Evolutionary conservation across 1,284 basidiomycete species (phyloP).

Genomic region (Agaricales sp.): DNA sequence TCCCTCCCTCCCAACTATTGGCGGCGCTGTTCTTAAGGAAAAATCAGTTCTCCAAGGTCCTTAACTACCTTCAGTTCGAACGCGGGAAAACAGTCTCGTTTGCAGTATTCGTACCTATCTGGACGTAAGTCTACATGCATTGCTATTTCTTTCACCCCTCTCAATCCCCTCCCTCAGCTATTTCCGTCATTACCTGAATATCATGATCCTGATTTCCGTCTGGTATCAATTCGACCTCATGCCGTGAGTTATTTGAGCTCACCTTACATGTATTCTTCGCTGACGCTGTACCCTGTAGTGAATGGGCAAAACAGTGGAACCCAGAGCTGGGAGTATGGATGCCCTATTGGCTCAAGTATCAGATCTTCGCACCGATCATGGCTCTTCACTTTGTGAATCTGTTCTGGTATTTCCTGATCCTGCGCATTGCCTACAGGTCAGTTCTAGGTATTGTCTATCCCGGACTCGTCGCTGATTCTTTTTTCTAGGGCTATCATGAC

Average conservation of each 20-base stretch:
- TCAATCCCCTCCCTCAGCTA: slow-evolving; percentile 46
- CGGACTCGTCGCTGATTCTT: neutral
- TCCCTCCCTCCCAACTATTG: neutral
- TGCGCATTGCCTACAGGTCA: slow-evolving; percentile 53
- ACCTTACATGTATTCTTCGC: neutral
- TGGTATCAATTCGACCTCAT: slow-evolving; percentile 74
- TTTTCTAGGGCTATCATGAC: slow-evolving; percentile 27
- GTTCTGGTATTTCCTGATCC: slow-evolving; percentile 85
- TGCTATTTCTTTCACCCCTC: slow-evolving; percentile 2
- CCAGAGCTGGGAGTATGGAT: slow-evolving; percentile 65
- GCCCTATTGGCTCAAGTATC: slow-evolving; percentile 71
- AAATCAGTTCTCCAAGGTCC: slow-evolving; percentile 66
- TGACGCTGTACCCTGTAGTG: slow-evolving; percentile 25
- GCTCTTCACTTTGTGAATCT: slow-evolving; percentile 78
- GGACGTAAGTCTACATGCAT: slow-evolving; percentile 56
- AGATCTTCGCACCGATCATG: slow-evolving; percentile 69
- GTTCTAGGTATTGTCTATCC: slow-evolving; percentile 9
- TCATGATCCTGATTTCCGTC: slow-evolving; percentile 82
- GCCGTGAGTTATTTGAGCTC: slow-evolving; percentile 45
- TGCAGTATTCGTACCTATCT: slow-evolving; percentile 59
- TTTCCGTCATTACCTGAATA: slow-evolving; percentile 91
- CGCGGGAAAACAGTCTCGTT: slow-evolving; percentile 59
- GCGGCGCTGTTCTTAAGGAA: slow-evolving; percentile 1
- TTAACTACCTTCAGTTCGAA: slow-evolving; percentile 77
- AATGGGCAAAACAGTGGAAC: slow-evolving; percentile 47